Percentiles rank a stretch among this genome's conserved stretches.
phyloP scores from a whole-genome alignment of 1,284 basidiomycete species.

The Cutaneotrichosporon dermatis region DNA sequence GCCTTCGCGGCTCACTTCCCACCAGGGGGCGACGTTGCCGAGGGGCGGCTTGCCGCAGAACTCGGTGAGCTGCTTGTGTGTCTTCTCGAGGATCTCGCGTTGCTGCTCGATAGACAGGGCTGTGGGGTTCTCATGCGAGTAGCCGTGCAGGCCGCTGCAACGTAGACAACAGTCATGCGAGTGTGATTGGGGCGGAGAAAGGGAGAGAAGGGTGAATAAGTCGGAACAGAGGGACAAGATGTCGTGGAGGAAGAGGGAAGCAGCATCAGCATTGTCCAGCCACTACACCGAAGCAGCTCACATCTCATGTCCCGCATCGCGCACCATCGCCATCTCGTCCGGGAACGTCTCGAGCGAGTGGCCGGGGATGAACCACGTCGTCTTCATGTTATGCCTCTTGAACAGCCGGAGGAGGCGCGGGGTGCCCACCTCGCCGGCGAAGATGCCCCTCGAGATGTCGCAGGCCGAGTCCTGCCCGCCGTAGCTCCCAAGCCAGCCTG shows the following conservation, averaged over 20 bases:
- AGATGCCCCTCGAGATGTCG: slow-evolving; percentile 49
- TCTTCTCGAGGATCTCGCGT: slow-evolving; percentile 65
- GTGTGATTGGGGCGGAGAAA: no score
- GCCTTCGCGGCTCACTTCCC: slow-evolving; percentile 69
- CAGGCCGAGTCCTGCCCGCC: slow-evolving; percentile 48
- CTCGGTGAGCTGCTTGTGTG: slow-evolving; percentile 61
- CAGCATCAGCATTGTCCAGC: no score
- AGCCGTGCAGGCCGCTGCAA: slow-evolving; percentile 61
- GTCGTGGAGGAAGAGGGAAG: no score
- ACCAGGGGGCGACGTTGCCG: slow-evolving; percentile 69
- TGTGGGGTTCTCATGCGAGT: slow-evolving; percentile 70
- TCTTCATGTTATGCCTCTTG: slow-evolving; percentile 63
- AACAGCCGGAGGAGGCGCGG: slow-evolving; percentile 66
- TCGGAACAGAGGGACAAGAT: no score
- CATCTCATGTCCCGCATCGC: slow-evolving; percentile 51
- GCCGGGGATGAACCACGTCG: slow-evolving; percentile 65
- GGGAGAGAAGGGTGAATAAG: no score
- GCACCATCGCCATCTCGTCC: slow-evolving; percentile 46
- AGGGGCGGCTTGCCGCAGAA: slow-evolving; percentile 65
- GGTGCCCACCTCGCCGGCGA: slow-evolving; percentile 64
- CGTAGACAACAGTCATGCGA: no score
- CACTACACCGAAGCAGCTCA: slow-evolving; percentile 18
- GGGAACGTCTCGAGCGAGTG: slow-evolving; percentile 51
- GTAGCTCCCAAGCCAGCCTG: slow-evolving; percentile 56
- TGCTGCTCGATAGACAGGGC: slow-evolving; percentile 64